phyloP scores from a whole-genome alignment of 2,329 filamentous ascomycete genomes.

The Eutypella sp. region DNA sequence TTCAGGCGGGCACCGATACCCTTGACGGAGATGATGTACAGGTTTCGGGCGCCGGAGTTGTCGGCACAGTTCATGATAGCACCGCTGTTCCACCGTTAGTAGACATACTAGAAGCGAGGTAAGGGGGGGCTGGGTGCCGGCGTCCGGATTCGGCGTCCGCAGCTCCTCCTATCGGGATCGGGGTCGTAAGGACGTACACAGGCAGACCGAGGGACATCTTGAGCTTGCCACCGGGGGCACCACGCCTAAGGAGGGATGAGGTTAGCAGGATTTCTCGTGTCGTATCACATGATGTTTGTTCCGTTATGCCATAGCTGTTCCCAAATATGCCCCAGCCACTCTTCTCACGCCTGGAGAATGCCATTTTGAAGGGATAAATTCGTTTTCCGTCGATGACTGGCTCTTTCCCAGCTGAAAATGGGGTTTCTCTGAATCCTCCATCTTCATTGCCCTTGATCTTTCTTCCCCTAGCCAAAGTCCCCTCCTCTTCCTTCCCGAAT shows the following conservation, averaged over 20 bases:
- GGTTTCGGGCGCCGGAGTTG: constrained; percentile 97
- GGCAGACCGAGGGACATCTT: constrained; percentile 99
- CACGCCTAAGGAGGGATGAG: constrained; percentile 50
- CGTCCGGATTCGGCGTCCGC: neutral
- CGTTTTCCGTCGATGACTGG: too few relatives aligned
- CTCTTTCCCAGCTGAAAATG: too few relatives aligned
- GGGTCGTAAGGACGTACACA: constrained; percentile 70
- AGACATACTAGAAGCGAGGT: constrained; percentile 1
- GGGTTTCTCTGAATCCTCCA: too few relatives aligned
- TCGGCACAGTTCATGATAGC: constrained; percentile 99
- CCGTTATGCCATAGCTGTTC: neutral
- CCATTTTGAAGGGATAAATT: too few relatives aligned
- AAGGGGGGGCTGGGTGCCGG: too few relatives aligned
- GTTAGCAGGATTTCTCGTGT: too few relatives aligned
- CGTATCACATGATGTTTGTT: constrained; percentile 1
- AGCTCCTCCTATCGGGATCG: constrained; percentile 3
- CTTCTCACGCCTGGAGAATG: neutral
- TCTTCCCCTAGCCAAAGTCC: constrained; percentile 1
- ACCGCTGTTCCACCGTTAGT: constrained; percentile 54
- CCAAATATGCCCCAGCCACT: too few relatives aligned
- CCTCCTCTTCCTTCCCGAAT: constrained; percentile 10
- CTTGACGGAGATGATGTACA: constrained; percentile 99
- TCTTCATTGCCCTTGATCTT: neutral
- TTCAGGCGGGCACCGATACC: constrained; percentile 96
- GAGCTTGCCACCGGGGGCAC: constrained; percentile 98